Evolutionary conservation across 192 early-diverging fungal genomes (phyloP).

Genomic region (Nowakowskiella sp.): DNA sequence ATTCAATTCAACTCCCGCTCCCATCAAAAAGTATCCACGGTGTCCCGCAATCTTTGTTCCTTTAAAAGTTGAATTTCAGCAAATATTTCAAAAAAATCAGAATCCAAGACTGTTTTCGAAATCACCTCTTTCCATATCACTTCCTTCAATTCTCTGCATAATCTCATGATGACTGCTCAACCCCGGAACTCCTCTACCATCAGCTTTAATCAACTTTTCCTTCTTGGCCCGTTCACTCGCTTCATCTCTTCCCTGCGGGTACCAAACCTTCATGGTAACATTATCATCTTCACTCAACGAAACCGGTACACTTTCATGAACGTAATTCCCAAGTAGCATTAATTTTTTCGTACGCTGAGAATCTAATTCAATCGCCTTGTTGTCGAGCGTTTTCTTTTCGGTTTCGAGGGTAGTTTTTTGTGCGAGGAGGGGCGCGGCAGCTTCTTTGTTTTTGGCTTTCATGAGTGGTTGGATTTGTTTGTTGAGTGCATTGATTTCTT

Average conservation of each 20-base stretch:
- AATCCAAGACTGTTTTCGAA: neutral
- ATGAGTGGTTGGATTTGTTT: constrained; percentile 82
- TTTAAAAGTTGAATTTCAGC: constrained; percentile 22
- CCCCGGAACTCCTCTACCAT: constrained; percentile 45
- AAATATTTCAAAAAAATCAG: neutral
- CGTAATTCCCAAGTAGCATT: constrained; percentile 79
- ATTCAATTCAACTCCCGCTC: constrained; percentile 92
- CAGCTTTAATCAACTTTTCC: constrained; percentile 27
- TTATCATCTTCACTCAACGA: constrained; percentile 74
- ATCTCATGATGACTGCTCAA: constrained; percentile 82
- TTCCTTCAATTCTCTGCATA: constrained; percentile 80
- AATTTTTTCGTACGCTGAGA: constrained; percentile 55
- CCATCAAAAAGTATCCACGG: constrained; percentile 97
- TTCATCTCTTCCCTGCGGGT: constrained; percentile 43
- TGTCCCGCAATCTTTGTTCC: constrained; percentile 91
- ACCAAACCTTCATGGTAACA: constrained; percentile 35
- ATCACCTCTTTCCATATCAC: constrained; percentile 73
- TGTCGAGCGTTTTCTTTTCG: constrained; percentile 54
- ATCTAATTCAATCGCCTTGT: constrained; percentile 60
- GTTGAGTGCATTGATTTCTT: constrained; percentile 83
- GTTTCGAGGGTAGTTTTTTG: constrained; percentile 67
- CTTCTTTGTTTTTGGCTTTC: constrained; percentile 78
- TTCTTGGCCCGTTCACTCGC: constrained; percentile 24
- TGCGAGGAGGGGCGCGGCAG: constrained; percentile 62
- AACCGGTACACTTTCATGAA: constrained; percentile 82